phyloP scores from a whole-genome alignment of 768 basidiomycete genomes.

The Dacryopinax primogenitus region DNA sequence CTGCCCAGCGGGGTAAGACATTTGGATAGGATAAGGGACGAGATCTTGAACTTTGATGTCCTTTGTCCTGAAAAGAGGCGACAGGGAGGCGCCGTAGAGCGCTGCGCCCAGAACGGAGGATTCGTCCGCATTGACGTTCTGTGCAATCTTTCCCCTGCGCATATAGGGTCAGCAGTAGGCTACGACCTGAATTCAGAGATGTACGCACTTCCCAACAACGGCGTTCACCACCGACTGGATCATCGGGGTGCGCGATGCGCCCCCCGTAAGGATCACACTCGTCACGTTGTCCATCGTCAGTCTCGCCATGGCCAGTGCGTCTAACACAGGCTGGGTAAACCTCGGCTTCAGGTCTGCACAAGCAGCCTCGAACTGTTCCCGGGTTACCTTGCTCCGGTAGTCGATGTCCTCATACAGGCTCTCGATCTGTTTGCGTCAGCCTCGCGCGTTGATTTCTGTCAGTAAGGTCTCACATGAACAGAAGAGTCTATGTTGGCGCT shows the following conservation, averaged over 20 bases:
- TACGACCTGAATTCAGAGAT: background rate
- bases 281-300: constrained; percentile 59
- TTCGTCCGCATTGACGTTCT: constrained; percentile 95
- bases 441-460: background rate
- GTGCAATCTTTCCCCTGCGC: constrained; percentile 73
- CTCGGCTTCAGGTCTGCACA: constrained; percentile 51
- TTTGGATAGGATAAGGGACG: constrained; percentile 58
- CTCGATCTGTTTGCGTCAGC: constrained; percentile 46
- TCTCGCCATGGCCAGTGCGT: constrained; percentile 55
- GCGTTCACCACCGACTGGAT: constrained; percentile 69
- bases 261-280: constrained; percentile 88
- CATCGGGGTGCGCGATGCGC: constrained; percentile 81
- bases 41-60: constrained; percentile 75
- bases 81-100: constrained; percentile 77
- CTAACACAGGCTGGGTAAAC: constrained; percentile 59
- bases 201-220: constrained; percentile 62
- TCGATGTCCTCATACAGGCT: constrained; percentile 83
- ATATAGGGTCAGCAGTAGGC: no score
- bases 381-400: constrained; percentile 63
- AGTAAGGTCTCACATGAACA: constrained; percentile 43
- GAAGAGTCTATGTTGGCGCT: constrained; percentile 80
- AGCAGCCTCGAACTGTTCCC: constrained; percentile 63
- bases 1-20: constrained; percentile 57
- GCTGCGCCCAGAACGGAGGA: constrained; percentile 86
- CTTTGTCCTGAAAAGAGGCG: constrained; percentile 89